Conservation (phyloP, 495 filamentous ascomycete genomes). For the Elasticomyces elasticus region DNA sequence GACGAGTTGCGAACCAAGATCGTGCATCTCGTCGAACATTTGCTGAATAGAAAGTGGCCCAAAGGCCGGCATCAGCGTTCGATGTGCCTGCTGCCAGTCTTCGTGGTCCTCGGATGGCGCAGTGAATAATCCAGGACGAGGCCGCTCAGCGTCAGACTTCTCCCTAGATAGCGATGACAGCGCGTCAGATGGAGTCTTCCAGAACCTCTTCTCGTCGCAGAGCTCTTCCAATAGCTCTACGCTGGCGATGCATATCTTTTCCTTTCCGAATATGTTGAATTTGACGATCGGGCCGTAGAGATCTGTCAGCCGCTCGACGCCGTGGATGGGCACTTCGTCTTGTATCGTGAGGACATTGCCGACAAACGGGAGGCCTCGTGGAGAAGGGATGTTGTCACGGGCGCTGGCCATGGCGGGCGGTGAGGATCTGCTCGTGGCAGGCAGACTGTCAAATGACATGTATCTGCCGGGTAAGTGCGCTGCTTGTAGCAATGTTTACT, state of each 20-base stretch:
- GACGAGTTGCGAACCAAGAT: conserved; percentile 57
- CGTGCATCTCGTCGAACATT: conserved; percentile 52
- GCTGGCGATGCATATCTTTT: conserved; percentile 22
- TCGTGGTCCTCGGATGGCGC: conserved; percentile 23
- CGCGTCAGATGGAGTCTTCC: conserved; percentile 38
- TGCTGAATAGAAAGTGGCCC: conserved; percentile 56
- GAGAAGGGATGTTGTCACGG: conserved; percentile 18
- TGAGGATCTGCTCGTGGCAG: neutral
- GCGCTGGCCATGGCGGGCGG: neutral
- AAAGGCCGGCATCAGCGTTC: conserved; percentile 57
- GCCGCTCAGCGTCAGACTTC: conserved; percentile 27
- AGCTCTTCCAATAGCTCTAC: conserved; percentile 53
- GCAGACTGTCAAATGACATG: conserved; percentile 5
- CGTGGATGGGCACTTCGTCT: conserved; percentile 20
- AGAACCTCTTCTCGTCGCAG: conserved; percentile 58
- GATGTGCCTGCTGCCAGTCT: conserved; percentile 62
- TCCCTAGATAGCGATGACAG: conserved; percentile 40
- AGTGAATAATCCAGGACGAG: conserved; percentile 48
- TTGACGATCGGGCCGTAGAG: conserved; percentile 26
- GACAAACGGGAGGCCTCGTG: conserved; percentile 23
- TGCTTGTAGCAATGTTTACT: no score
- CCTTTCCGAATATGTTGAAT: conserved; percentile 5
- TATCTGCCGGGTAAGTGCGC: no score
- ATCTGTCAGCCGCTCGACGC: conserved; percentile 23
- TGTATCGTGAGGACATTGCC: conserved; percentile 26